These are phyloP conservation scores for Volvox africanus DNA, from an alignment of 139 green algal species.

Conservation along the genomic window DNA sequence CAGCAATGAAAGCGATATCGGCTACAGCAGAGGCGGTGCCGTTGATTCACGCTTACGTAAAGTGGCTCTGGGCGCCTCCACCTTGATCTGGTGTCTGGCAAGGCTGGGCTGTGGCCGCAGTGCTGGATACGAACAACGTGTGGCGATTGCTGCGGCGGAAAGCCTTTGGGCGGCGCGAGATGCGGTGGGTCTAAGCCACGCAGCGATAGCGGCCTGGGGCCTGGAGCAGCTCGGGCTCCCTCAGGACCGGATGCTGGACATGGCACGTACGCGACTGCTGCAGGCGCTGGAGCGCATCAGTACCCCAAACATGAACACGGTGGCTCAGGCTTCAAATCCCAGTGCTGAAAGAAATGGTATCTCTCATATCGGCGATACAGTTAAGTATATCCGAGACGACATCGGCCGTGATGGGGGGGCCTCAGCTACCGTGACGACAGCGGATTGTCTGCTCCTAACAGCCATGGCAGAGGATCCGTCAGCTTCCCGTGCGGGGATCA, in stretches of 20 bases:
- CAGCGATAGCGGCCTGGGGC: conserved; percentile 13
- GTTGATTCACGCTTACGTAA: not conserved
- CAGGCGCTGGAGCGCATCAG: not conserved
- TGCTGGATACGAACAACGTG: not conserved
- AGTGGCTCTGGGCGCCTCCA: not conserved
- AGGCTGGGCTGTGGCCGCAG: not conserved
- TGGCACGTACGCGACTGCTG: not conserved
- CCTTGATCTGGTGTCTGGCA: conserved; percentile 22
- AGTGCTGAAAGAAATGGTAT: no score
- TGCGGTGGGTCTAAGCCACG: not conserved
- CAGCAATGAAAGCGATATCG: not conserved
- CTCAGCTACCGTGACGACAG: no score
- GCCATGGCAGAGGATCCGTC: no score
- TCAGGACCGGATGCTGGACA: not conserved
- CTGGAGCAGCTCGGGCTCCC: conserved; percentile 17
- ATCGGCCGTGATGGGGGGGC: no score
- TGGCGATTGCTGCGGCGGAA: not conserved
- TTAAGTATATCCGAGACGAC: no score
- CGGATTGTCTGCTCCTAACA: no score
- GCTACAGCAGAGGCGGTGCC: not conserved
- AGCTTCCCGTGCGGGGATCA: no score
- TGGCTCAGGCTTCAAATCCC: no score
- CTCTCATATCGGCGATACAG: no score
- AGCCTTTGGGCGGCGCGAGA: not conserved
- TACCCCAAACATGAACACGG: no score